Conservation (phyloP, 345 rosid genomes). For the Citrus unshiu region DNA sequence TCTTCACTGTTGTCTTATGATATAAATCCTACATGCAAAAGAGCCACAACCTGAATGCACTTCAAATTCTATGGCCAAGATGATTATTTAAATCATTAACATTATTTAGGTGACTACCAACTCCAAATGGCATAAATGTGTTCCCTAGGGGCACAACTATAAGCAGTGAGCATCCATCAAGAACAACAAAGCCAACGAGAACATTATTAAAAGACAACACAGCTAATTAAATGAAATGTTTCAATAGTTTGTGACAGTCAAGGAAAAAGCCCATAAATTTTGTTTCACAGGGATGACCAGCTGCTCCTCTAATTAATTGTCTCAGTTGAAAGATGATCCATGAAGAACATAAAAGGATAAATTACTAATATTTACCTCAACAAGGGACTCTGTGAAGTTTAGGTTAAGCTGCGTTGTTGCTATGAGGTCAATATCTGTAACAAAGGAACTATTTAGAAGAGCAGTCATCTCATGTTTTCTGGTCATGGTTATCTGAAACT, state of each 20-base stretch:
- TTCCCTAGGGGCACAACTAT: background rate
- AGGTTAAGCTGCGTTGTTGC: conserved; percentile 70
- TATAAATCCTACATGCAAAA: background rate
- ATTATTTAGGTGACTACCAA: background rate
- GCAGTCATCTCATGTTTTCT: conserved; percentile 49
- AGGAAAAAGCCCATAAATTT: background rate
- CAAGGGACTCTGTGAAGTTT: conserved; percentile 71
- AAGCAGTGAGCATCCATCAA: background rate
- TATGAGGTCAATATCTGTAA: conserved; percentile 57
- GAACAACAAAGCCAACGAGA: background rate
- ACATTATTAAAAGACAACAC: background rate
- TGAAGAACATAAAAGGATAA: conserved; percentile 1
- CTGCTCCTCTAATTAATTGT: background rate
- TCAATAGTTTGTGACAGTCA: background rate
- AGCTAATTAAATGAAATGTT: background rate
- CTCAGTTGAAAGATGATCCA: background rate
- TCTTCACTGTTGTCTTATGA: background rate
- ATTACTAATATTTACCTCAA: conserved; percentile 54
- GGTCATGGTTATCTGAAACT: conserved; percentile 47
- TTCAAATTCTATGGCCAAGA: background rate
- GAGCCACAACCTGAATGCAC: background rate
- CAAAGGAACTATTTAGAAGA: conserved; percentile 44
- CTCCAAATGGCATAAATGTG: background rate
- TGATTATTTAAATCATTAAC: background rate
- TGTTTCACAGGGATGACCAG: background rate